Evolutionary conservation across 441 rosid species (phyloP).

Genomic region (Euphorbia schlechtendalii): DNA sequence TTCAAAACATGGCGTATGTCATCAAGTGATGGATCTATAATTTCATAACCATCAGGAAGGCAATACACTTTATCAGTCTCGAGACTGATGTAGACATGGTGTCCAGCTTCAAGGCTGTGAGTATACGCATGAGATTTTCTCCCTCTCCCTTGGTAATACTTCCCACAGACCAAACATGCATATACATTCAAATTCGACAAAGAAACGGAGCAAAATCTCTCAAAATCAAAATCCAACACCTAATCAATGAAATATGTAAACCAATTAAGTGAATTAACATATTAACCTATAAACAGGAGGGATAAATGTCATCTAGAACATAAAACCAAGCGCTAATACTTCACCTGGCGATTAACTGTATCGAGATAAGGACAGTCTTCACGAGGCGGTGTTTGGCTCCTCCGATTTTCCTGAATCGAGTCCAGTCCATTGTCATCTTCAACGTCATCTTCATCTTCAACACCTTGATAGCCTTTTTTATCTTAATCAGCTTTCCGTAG

Average conservation of each 20-base stretch:
- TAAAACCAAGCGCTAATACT: background rate
- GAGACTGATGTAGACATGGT: slow-evolving; percentile 89
- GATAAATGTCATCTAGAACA: background rate
- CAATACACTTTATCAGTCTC: slow-evolving; percentile 86
- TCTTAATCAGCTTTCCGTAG: slow-evolving; percentile 10
- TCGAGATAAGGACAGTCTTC: slow-evolving; percentile 96
- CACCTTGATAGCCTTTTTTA: slow-evolving; percentile 19
- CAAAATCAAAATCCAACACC: slow-evolving; percentile 98
- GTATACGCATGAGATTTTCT: slow-evolving; percentile 94
- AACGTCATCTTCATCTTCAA: slow-evolving; percentile 26
- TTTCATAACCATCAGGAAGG: slow-evolving; percentile 94
- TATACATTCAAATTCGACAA: slow-evolving; percentile 82
- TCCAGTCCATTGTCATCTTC: slow-evolving; percentile 24
- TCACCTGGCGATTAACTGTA: slow-evolving; percentile 92
- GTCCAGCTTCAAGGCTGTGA: slow-evolving; percentile 97
- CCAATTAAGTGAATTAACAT: background rate
- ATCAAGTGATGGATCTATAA: slow-evolving; percentile 87
- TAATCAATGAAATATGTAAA: slow-evolving; percentile 23
- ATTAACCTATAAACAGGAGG: background rate
- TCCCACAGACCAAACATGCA: slow-evolving; percentile 94
- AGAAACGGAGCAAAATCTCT: slow-evolving; percentile 92
- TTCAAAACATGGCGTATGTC: slow-evolving; percentile 87
- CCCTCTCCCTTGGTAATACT: slow-evolving; percentile 93
- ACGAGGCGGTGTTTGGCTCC: slow-evolving; percentile 59
- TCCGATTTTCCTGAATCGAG: slow-evolving; percentile 25